phyloP scores from a whole-genome alignment of 2,329 filamentous ascomycete genomes.

The Pseudopithomyces chartarum region DNA sequence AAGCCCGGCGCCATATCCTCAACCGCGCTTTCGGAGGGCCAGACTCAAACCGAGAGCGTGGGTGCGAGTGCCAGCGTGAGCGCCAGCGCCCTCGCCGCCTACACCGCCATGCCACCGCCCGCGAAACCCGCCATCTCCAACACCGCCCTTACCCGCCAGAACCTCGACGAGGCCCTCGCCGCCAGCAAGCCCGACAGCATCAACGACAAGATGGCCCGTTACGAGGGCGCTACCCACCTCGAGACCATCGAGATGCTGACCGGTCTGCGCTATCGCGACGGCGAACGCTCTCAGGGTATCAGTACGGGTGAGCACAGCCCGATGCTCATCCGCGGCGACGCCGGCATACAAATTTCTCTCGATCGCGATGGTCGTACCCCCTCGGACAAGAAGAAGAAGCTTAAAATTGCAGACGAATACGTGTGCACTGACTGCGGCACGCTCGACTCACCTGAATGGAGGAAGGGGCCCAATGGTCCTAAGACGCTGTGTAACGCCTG shows the following conservation, averaged over 20 bases:
- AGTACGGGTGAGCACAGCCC: conserved; percentile 85
- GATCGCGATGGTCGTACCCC: conserved; percentile 72
- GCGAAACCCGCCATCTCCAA: conserved; percentile 68
- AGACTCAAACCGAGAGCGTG: conserved; percentile 41
- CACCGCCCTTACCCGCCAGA: conserved; percentile 75
- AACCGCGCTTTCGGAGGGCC: conserved; percentile 52
- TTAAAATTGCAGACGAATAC: conserved; percentile 83
- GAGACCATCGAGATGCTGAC: conserved; percentile 95
- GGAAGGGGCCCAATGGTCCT: conserved; percentile 88
- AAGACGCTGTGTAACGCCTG: conserved; percentile 97
- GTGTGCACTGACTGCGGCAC: conserved; percentile 96
- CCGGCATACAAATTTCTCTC: conserved; percentile 80
- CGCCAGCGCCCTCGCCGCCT: conserved; percentile 43
- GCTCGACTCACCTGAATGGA: conserved; percentile 92
- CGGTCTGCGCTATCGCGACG: conserved; percentile 83
- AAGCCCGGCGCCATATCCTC: conserved; percentile 64
- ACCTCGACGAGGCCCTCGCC: conserved; percentile 73
- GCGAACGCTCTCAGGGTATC: conserved; percentile 85
- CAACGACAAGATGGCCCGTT: conserved; percentile 82
- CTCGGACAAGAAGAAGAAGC: conserved; percentile 83
- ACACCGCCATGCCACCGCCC: conserved; percentile 67
- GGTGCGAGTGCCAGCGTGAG: too few species aligned
- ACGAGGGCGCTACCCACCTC: conserved; percentile 73
- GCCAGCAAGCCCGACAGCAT: conserved; percentile 74
- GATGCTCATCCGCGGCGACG: conserved; percentile 81